Conservation (phyloP, 257 asterid species). For the Nicotiana noctiflora region DNA sequence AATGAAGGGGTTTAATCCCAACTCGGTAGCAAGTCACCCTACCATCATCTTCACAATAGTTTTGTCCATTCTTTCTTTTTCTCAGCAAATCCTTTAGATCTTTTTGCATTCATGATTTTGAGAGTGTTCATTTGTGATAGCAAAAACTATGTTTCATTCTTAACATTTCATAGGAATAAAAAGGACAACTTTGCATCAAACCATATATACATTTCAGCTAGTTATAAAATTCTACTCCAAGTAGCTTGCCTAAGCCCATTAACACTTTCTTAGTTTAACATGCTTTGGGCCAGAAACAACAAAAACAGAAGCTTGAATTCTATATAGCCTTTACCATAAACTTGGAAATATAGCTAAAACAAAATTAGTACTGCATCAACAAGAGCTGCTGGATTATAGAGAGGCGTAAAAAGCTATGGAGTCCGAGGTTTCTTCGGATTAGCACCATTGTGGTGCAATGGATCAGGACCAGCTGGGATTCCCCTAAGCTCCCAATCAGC, state of each 20-base stretch:
- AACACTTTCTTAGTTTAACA: not conserved
- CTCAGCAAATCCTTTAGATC: not conserved
- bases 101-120: not conserved
- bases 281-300: not conserved
- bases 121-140: not conserved
- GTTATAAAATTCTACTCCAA: not conserved
- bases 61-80: too few species aligned
- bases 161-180: not conserved
- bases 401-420: slow-evolving; percentile 23
- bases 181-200: not conserved
- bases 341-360: not conserved
- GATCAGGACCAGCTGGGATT: slow-evolving; percentile 64
- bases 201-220: not conserved
- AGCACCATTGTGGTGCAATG: slow-evolving; percentile 53
- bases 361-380: not conserved
- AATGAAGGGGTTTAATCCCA: too few species aligned
- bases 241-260: not conserved
- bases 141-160: not conserved
- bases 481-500: slow-evolving; percentile 55
- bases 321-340: not conserved
- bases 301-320: not conserved
- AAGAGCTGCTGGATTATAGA: too few species aligned
- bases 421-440: slow-evolving; percentile 41
- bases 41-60: not conserved
- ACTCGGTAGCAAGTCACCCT: not conserved